Conservation (phyloP, 2,329 filamentous ascomycete species). For the Macrophomina phaseolina region DNA sequence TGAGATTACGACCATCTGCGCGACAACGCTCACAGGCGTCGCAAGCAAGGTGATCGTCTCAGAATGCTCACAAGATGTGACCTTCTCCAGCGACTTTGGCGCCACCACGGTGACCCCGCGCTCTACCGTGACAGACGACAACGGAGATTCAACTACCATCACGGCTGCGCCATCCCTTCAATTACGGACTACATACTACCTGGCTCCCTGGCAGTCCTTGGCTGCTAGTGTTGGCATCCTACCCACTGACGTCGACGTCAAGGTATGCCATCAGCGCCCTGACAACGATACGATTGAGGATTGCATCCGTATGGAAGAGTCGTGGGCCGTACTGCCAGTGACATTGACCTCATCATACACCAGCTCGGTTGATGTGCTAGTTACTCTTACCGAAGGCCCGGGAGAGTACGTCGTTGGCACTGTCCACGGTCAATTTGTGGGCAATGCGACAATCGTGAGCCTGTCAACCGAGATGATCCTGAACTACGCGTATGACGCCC, state of each 20-base stretch:
- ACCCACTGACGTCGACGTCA: conserved; percentile 49
- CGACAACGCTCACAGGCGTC: conserved; percentile 50
- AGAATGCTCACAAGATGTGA: conserved; percentile 51
- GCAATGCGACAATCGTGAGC: conserved; percentile 45
- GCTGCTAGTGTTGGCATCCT: conserved; percentile 41
- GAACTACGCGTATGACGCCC: conserved; percentile 43
- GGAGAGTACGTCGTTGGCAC: conserved; percentile 47
- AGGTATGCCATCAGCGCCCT: conserved; percentile 46
- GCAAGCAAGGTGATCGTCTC: conserved; percentile 49
- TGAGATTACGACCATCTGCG: conserved; percentile 50
- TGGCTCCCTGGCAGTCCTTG: conserved; percentile 52
- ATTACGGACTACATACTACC: conserved; percentile 50
- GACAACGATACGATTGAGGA: conserved; percentile 42
- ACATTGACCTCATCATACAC: conserved; percentile 46
- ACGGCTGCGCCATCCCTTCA: conserved; percentile 48
- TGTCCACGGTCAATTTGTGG: conserved; percentile 45
- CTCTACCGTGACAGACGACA: conserved; percentile 33
- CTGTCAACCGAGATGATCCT: conserved; percentile 47
- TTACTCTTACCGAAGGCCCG: conserved; percentile 42
- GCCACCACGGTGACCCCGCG: conserved; percentile 48
- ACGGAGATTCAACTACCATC: conserved; percentile 31
- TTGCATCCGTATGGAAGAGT: conserved; percentile 50
- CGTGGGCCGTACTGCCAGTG: conserved; percentile 49
- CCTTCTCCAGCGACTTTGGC: conserved; percentile 54
- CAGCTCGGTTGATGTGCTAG: conserved; percentile 46